Percentiles rank a stretch among this genome's conserved stretches.
Evolutionary conservation across 1,284 basidiomycete genomes (phyloP).

Genomic region (Cutaneotrichosporon spelunceum): DNA sequence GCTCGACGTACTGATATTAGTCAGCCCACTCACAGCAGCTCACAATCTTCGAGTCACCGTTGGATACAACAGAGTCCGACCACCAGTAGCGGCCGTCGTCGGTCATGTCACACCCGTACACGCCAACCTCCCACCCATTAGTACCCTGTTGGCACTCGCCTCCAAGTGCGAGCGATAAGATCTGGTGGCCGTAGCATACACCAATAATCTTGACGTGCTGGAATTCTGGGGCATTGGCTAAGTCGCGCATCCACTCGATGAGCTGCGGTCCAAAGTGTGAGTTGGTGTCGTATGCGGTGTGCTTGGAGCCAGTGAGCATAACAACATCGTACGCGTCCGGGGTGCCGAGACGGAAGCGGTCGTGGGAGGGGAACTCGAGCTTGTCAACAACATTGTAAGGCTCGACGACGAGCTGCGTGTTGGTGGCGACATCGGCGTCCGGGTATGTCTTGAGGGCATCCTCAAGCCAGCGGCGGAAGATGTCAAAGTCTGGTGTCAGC

Average conservation of each 20-base stretch:
- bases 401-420: conserved; percentile 50
- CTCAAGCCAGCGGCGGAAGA: conserved; percentile 50
- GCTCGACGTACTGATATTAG: conserved; percentile 52
- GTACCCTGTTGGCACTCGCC: conserved; percentile 49
- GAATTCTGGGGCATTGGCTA: conserved; percentile 30
- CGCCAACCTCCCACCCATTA: conserved; percentile 56
- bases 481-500: conserved; percentile 42
- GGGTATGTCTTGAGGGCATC: conserved; percentile 40
- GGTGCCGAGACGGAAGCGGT: conserved; percentile 46
- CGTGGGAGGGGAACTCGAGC: conserved; percentile 52
- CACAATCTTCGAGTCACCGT: conserved; percentile 38
- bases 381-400: conserved; percentile 55
- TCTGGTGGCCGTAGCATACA: conserved; percentile 58
- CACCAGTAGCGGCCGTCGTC: conserved; percentile 52
- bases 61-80: conserved; percentile 41
- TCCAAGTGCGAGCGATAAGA: conserved; percentile 55
- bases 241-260: conserved; percentile 36
- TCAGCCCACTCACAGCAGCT: not conserved
- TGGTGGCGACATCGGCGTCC: conserved; percentile 26
- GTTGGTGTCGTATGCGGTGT: conserved; percentile 42
- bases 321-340: conserved; percentile 51
- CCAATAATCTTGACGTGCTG: conserved; percentile 45
- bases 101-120: conserved; percentile 51
- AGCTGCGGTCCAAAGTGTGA: conserved; percentile 38
- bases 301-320: conserved; percentile 56